A percentile compares a stretch with the other conserved stretches of the same genome.
Evolutionary conservation across 257 asterid genomes (phyloP).

Genomic region (Penstemon davidsonii): DNA sequence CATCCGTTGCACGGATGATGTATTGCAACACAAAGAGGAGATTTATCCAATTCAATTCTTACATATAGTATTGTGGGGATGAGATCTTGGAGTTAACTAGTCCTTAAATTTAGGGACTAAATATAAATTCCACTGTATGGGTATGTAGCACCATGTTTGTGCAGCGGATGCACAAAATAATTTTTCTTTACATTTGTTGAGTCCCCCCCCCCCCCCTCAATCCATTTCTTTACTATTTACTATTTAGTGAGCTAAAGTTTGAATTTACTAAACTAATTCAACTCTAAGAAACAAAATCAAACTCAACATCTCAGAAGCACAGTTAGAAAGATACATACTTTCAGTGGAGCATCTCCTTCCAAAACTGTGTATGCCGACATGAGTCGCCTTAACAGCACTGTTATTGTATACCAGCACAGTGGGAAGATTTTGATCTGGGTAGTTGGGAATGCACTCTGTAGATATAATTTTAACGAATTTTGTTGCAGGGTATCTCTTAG

Average conservation of each 20-base stretch:
- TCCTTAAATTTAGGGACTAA: too few relatives aligned
- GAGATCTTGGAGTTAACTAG: too few relatives aligned
- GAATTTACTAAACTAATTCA: neutral
- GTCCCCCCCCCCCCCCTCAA: neutral
- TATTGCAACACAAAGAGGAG: neutral
- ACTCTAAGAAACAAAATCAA: neutral
- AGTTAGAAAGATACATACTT: slow-evolving; percentile 46
- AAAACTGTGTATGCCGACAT: slow-evolving; percentile 69
- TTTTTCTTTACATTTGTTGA: neutral
- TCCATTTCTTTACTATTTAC: too few relatives aligned
- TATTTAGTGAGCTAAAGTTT: too few relatives aligned
- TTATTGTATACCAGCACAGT: slow-evolving; percentile 82
- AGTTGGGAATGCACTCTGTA: slow-evolving; percentile 93
- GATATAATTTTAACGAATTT: slow-evolving; percentile 92
- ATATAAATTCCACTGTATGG: too few relatives aligned
- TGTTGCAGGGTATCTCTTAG: slow-evolving; percentile 78
- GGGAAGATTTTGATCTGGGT: slow-evolving; percentile 91
- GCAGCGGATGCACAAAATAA: neutral
- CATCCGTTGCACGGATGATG: neutral
- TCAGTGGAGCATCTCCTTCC: slow-evolving; percentile 95
- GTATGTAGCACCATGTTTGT: too few relatives aligned
- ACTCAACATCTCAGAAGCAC: slow-evolving; percentile 10
- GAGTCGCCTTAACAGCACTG: slow-evolving; percentile 83
- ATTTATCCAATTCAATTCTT: neutral
- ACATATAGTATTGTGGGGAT: too few relatives aligned